Evolutionary conservation across 2,329 filamentous ascomycete species (phyloP).

Genomic region (Myriosclerotinia duriaeana): DNA sequence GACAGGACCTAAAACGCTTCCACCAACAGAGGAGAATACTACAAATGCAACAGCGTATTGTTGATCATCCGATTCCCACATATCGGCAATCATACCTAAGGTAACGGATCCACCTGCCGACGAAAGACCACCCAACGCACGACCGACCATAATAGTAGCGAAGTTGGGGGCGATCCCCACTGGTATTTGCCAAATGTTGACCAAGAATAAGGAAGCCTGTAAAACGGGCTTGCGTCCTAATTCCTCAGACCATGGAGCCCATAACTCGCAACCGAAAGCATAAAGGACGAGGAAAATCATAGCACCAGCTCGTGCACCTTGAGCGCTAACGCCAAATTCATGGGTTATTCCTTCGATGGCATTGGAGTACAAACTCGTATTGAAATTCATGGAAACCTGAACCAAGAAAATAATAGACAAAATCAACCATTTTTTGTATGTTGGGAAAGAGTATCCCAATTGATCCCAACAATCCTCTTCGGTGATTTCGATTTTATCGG

Average conservation of each 20-base stretch:
- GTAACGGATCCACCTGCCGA: conserved; percentile 73
- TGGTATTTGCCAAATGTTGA: conserved; percentile 75
- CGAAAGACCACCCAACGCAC: conserved; percentile 66
- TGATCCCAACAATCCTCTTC: conserved; percentile 64
- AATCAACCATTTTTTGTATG: conserved; percentile 67
- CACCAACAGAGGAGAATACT: conserved; percentile 77
- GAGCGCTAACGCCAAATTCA: conserved; percentile 66
- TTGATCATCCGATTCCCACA: conserved; percentile 69
- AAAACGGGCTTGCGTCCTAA: conserved; percentile 74
- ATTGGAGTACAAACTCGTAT: conserved; percentile 72
- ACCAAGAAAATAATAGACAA: conserved; percentile 72
- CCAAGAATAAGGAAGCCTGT: conserved; percentile 69
- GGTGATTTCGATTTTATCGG: conserved; percentile 44
- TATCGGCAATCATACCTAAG: conserved; percentile 71
- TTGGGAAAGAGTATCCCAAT: conserved; percentile 61
- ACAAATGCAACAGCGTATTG: conserved; percentile 76
- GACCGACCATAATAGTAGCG: conserved; percentile 66
- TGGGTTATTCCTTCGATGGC: conserved; percentile 63
- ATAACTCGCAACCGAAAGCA: conserved; percentile 83
- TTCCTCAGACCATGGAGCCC: conserved; percentile 87
- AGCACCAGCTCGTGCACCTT: conserved; percentile 70
- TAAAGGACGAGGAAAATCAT: conserved; percentile 78
- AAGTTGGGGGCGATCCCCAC: conserved; percentile 75
- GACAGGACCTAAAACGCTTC: conserved; percentile 73
- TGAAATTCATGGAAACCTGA: conserved; percentile 77